Evolutionary conservation across 2,329 filamentous ascomycete genomes (phyloP), one percentile per base, ranked within the genome.

Genomic region (Cladosporium sp.): DNA sequence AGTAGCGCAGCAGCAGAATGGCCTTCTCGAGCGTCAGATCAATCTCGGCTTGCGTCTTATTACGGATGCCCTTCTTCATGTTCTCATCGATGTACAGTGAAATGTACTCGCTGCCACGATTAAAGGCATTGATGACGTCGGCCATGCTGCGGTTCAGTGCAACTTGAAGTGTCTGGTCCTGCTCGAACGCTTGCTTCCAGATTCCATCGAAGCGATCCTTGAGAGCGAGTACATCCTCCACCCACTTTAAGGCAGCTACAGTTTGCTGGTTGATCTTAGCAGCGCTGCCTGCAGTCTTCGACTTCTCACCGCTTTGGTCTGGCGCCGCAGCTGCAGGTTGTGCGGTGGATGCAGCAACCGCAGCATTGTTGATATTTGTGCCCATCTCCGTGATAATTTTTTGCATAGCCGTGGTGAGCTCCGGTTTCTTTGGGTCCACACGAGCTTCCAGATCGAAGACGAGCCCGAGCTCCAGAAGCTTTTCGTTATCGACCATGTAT

Each of bases 51-150:
- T 98, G 95, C 0, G 92, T 94, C 82, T 96, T 97, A 68, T 93
- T 93, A 75, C 93, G 93, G 77, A 97, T 91, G 4, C 93, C 93
- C 72, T 94, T 91, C 80, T 96, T 97, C 73, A 99, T 86, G 74
- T 93, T 96, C 73, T 98, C 94, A 72, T 99, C 95, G 66, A 99
- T 96, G 79, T 96, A 99, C 0, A 99, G 84, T 0, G 95, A 99
- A 6, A 98, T 90, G 75, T 92, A 97, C 75, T 99, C 95, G 1
- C 94, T 92, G 71, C 91, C 90, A 68, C 93, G 88, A 16, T 82
- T 78, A 74, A 97, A 97, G 0, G 88, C 80, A 76, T 97, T 98
- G 83, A 99, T 97, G 72, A 98, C 96, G 18, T 96, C 90, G 0
- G 91, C 86, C 72, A 97, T 97, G 74, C 93, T 96, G 74, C 89